Evolutionary conservation across 495 filamentous ascomycete species (phyloP).

Genomic region (Cercophora sp.): DNA sequence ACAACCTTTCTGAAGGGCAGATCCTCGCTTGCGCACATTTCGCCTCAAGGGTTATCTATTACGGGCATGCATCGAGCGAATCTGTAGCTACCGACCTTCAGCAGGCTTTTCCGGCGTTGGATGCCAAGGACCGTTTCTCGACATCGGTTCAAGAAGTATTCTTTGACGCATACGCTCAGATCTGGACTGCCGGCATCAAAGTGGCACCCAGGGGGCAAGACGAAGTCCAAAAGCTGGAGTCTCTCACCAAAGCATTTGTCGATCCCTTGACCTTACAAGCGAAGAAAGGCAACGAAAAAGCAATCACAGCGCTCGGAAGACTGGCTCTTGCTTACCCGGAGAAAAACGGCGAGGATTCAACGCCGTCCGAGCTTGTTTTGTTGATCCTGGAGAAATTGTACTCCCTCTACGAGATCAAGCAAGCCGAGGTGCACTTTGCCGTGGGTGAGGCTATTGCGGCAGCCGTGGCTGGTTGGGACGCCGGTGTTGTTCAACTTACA

Average conservation of each 20-base stretch:
- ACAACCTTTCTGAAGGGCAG: constrained; percentile 36
- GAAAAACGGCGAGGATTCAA: constrained; percentile 3
- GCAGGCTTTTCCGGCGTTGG: constrained; percentile 20
- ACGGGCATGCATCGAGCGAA: constrained; percentile 2
- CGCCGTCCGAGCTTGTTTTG: constrained; percentile 23
- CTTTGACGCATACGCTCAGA: constrained; percentile 64
- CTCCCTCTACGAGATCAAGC: constrained; percentile 72
- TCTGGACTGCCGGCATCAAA: constrained; percentile 62
- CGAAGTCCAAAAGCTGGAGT: not conserved
- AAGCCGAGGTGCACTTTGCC: constrained; percentile 81
- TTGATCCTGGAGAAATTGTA: constrained; percentile 62
- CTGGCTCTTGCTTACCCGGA: constrained; percentile 50
- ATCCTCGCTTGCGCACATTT: constrained; percentile 29
- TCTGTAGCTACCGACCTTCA: not conserved
- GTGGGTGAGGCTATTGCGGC: constrained; percentile 81
- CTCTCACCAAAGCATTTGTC: constrained; percentile 35
- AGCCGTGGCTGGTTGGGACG: constrained; percentile 73
- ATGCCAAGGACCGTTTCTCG: constrained; percentile 14
- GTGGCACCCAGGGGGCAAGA: not conserved
- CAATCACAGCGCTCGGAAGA: constrained; percentile 72
- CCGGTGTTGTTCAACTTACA: constrained; percentile 46
- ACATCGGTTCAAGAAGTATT: constrained; percentile 42
- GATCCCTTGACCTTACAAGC: constrained; percentile 60
- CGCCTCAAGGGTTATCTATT: constrained; percentile 26
- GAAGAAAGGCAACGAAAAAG: constrained; percentile 75